Conservation (phyloP, 768 basidiomycete genomes). For the Collybiopsis confluens region DNA sequence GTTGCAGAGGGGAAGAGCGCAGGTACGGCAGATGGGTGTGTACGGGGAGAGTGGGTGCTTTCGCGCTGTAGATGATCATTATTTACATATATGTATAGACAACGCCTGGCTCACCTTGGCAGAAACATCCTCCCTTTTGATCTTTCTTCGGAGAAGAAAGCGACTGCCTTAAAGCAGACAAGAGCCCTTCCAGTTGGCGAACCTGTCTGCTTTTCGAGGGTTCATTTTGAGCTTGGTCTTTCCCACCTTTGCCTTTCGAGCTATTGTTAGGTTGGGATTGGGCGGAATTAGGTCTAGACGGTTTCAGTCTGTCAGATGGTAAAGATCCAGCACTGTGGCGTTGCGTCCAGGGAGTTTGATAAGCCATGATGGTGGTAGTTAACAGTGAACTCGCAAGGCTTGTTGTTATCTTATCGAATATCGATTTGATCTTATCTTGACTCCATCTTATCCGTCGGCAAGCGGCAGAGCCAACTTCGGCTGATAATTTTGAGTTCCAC, state of each 20-base stretch:
- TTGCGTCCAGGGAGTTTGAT: slow-evolving; percentile 1
- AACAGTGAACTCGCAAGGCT: too few species aligned
- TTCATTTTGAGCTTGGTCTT: not conserved
- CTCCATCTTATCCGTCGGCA: too few species aligned
- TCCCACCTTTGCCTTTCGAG: not conserved
- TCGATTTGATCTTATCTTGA: too few species aligned
- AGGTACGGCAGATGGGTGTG: slow-evolving; percentile 48
- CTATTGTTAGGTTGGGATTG: not conserved
- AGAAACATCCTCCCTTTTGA: slow-evolving; percentile 66
- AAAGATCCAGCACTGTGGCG: not conserved
- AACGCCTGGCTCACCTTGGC: slow-evolving; percentile 43
- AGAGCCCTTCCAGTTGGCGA: slow-evolving; percentile 40
- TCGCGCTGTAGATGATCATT: slow-evolving; percentile 36
- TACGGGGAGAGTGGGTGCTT: slow-evolving; percentile 55
- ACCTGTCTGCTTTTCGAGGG: slow-evolving; percentile 47
- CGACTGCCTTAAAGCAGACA: slow-evolving; percentile 30
- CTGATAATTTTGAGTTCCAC: too few species aligned
- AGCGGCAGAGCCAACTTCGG: too few species aligned
- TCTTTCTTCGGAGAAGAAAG: slow-evolving; percentile 40
- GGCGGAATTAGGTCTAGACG: not conserved
- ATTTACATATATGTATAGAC: not conserved
- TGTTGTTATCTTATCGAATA: too few species aligned
- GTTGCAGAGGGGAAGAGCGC: slow-evolving; percentile 61
- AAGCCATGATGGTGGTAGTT: not conserved
- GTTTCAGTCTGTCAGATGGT: slow-evolving; percentile 1